Conservation (phyloP, 2,329 filamentous ascomycete species). For the Blastomyces percursus region DNA sequence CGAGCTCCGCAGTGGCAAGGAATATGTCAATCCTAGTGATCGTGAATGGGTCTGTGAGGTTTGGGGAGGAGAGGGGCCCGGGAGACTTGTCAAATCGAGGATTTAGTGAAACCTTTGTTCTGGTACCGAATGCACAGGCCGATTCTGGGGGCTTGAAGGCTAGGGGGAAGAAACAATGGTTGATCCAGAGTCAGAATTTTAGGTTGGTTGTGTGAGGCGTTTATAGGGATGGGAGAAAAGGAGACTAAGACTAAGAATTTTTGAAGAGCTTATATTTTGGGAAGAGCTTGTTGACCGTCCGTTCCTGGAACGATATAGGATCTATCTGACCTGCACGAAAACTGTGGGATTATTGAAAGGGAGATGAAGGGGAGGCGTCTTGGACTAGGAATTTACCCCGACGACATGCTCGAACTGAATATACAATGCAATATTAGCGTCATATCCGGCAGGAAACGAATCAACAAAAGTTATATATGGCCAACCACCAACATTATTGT, state of each 20-base stretch:
- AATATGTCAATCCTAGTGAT: slow-evolving; percentile 63
- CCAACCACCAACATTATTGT: slow-evolving; percentile 13
- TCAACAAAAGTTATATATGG: background rate
- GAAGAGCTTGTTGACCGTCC: background rate
- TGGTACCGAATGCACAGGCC: slow-evolving; percentile 56
- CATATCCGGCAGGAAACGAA: background rate
- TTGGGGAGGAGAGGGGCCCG: slow-evolving; percentile 44
- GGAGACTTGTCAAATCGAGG: slow-evolving; percentile 53
- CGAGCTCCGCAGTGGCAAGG: slow-evolving; percentile 30
- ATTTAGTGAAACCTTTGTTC: slow-evolving; percentile 70
- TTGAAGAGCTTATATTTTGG: background rate
- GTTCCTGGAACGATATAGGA: background rate
- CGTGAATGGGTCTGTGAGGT: slow-evolving; percentile 60
- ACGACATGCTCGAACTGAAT: background rate
- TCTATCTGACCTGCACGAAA: background rate
- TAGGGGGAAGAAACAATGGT: slow-evolving; percentile 47
- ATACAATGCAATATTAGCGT: background rate
- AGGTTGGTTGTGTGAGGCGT: slow-evolving; percentile 39
- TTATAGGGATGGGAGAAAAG: background rate
- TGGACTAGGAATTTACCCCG: background rate
- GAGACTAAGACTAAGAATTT: background rate
- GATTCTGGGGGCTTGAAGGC: slow-evolving; percentile 43
- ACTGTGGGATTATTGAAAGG: background rate
- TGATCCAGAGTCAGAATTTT: slow-evolving; percentile 64
- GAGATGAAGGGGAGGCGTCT: background rate